Evolutionary conservation across 75 land plant species (phyloP).

Genomic region (Chamaecyparis obtusa): DNA sequence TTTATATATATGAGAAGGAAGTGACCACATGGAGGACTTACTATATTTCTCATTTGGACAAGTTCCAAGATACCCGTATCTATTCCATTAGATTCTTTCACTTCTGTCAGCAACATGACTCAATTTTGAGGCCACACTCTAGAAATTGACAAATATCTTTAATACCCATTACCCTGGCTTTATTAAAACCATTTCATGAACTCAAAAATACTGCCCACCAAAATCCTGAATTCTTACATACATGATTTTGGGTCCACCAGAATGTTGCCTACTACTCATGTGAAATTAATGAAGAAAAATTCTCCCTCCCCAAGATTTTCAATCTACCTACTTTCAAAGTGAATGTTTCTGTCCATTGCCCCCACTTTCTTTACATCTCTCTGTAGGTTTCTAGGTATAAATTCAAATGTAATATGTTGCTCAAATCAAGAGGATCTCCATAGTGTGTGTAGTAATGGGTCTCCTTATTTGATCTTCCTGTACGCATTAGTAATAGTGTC

Average conservation of each 20-base stretch:
- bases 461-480: neutral
- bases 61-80: neutral
- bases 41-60: too few relatives aligned
- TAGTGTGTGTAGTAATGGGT: neutral
- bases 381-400: neutral
- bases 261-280: neutral
- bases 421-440: neutral
- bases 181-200: too few relatives aligned
- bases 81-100: neutral
- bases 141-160: neutral
- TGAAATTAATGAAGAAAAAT: neutral
- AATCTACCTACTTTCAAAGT: neutral
- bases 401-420: neutral
- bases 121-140: neutral
- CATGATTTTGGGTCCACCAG: neutral
- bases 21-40: too few relatives aligned
- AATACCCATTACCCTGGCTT: too few relatives aligned
- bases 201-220: neutral
- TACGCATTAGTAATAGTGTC: neutral
- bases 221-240: neutral
- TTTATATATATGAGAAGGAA: too few relatives aligned
- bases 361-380: neutral
- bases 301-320: neutral
- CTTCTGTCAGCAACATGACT: neutral
- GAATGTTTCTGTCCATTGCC: neutral